phyloP scores from a whole-genome alignment of 192 early-diverging fungal genomes.

The Phycomyces nitens region DNA sequence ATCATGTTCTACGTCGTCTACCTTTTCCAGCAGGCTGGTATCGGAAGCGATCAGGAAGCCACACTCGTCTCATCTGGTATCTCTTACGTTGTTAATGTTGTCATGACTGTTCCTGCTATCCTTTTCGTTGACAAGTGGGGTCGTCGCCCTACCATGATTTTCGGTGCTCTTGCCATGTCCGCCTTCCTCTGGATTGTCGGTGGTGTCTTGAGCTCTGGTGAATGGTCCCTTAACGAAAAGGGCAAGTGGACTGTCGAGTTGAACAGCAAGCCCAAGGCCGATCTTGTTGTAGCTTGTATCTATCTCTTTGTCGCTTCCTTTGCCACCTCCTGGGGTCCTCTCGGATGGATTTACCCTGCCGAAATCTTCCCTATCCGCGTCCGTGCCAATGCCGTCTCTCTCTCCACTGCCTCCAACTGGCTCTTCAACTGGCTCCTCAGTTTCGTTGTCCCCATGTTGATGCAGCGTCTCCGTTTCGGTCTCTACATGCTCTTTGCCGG shows the following conservation, averaged over 20 bases:
- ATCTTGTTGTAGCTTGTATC: conserved; percentile 63
- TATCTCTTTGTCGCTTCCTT: conserved; percentile 83
- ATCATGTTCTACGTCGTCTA: conserved; percentile 78
- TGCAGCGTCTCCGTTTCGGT: conserved; percentile 62
- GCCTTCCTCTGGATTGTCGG: conserved; percentile 64
- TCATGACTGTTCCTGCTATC: conserved; percentile 85
- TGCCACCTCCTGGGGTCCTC: conserved; percentile 89
- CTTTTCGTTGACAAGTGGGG: conserved; percentile 81
- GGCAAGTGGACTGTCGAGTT: conserved; percentile 30
- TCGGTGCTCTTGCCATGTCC: conserved; percentile 67
- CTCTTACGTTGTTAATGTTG: conserved; percentile 77
- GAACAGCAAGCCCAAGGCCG: conserved; percentile 28
- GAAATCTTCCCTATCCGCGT: conserved; percentile 91
- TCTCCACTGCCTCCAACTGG: conserved; percentile 91
- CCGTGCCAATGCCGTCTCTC: conserved; percentile 80
- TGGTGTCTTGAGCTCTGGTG: conserved; percentile 48
- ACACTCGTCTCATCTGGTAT: conserved; percentile 64
- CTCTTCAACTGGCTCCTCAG: conserved; percentile 80
- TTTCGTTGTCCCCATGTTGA: conserved; percentile 67
- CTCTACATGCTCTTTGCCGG: conserved; percentile 70
- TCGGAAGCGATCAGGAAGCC: conserved; percentile 35
- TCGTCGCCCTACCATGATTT: conserved; percentile 75
- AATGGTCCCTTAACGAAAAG: conserved; percentile 19
- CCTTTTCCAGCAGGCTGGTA: conserved; percentile 53
- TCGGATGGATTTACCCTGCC: conserved; percentile 87